phyloP scores from a whole-genome alignment of 2,329 filamentous ascomycete genomes.

The Capronia epimyces region DNA sequence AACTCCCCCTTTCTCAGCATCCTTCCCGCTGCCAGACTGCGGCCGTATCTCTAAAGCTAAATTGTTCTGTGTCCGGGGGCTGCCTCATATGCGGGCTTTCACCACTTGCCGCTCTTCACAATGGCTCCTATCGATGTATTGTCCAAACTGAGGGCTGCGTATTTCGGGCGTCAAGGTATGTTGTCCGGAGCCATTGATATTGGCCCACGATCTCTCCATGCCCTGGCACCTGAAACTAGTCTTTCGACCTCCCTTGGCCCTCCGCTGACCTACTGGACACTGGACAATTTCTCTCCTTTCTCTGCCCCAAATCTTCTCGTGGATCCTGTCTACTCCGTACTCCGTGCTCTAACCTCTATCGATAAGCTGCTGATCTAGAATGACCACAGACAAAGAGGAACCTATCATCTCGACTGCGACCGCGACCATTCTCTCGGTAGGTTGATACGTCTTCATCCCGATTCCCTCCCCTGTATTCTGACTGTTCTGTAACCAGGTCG shows the following conservation, averaged over 20 bases:
- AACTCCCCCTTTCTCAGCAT: too few relatives aligned
- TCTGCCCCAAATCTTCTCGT: background rate
- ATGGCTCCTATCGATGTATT: constrained; percentile 22
- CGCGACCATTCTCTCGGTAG: constrained; percentile 39
- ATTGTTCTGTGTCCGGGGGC: background rate
- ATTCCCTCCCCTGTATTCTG: background rate
- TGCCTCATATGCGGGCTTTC: background rate
- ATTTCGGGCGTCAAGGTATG: constrained; percentile 25
- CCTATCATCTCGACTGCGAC: constrained; percentile 35
- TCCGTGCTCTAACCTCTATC: constrained; percentile 8
- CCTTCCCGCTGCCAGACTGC: background rate
- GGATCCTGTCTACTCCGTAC: background rate
- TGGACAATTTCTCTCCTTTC: background rate
- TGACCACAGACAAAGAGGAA: constrained; percentile 34
- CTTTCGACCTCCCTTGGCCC: constrained; percentile 7
- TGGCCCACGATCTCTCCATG: constrained; percentile 9
- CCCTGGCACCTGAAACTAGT: constrained; percentile 21
- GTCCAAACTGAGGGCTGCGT: constrained; percentile 16
- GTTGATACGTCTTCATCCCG: constrained; percentile 12
- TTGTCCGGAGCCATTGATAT: constrained; percentile 19
- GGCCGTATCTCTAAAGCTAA: background rate
- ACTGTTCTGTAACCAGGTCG: constrained; percentile 43
- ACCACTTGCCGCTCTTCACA: background rate
- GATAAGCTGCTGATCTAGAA: constrained; percentile 12
- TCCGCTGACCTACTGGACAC: background rate